phyloP scores from a whole-genome alignment of 306 rosid species.

The Carpinus fangiana region DNA sequence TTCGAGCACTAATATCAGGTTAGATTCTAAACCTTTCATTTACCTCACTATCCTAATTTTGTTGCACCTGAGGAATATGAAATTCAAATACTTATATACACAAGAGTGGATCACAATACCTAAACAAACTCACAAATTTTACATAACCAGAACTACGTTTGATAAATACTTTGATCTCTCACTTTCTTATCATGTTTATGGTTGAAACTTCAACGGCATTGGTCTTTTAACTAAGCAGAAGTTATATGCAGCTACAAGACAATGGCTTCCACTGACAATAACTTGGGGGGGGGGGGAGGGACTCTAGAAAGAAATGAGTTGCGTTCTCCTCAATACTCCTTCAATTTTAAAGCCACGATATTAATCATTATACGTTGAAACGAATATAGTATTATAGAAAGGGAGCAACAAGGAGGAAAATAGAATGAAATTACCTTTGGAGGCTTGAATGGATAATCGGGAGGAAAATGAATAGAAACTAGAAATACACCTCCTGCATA shows the following conservation, averaged over 20 bases:
- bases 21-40: neutral
- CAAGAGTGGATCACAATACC: neutral
- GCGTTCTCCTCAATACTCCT: neutral
- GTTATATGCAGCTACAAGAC: neutral
- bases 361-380: neutral
- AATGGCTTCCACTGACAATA: neutral
- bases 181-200: neutral
- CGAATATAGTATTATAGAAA: neutral
- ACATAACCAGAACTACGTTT: neutral
- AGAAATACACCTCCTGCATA: slow-evolving; percentile 82
- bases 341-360: neutral
- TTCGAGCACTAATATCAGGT: neutral
- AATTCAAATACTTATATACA: neutral
- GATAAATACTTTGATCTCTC: neutral
- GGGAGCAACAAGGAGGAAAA: neutral
- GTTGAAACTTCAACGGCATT: neutral
- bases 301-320: neutral
- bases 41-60: neutral
- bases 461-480: slow-evolving; percentile 81
- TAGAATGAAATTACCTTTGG: slow-evolving; percentile 56
- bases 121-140: neutral
- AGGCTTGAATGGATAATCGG: slow-evolving; percentile 94
- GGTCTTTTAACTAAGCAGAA: neutral
- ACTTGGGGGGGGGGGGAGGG: no score
- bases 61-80: neutral